These are phyloP conservation scores for Ophiostoma himal-ulmi DNA, from an alignment of 2,329 filamentous ascomycete genomes.

Conservation along the genomic window DNA sequence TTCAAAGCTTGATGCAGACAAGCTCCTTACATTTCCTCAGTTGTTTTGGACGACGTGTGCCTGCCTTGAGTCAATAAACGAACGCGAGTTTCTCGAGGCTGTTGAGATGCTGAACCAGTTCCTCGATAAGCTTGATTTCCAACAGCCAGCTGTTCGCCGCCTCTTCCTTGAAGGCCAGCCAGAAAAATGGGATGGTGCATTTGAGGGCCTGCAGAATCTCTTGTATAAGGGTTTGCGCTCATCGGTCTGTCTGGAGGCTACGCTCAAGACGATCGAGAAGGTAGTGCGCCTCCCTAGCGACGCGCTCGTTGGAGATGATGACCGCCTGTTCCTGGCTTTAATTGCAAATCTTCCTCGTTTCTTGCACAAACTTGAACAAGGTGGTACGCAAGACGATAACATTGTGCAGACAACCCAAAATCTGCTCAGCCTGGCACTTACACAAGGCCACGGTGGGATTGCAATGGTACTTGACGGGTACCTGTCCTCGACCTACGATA, in stretches of 20 bases:
- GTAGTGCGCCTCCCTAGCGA: conserved; percentile 75
- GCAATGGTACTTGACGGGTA: conserved; percentile 65
- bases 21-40: conserved; percentile 84
- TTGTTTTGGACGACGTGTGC: conserved; percentile 97
- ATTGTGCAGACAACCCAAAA: conserved; percentile 60
- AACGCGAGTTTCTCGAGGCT: conserved; percentile 87
- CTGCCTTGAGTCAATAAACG: conserved; percentile 93
- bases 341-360: conserved; percentile 89
- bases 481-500: conserved; percentile 59
- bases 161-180: conserved; percentile 74
- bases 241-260: conserved; percentile 70
- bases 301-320: conserved; percentile 73
- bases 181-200: conserved; percentile 78
- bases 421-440: conserved; percentile 66
- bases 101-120: conserved; percentile 86
- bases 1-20: conserved; percentile 69
- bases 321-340: conserved; percentile 75
- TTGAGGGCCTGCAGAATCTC: conserved; percentile 78
- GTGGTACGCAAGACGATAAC: conserved; percentile 42
- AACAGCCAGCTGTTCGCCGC: conserved; percentile 60
- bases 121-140: conserved; percentile 75
- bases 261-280: conserved; percentile 70
- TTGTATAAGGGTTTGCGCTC: conserved; percentile 91
- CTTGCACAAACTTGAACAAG: conserved; percentile 68
- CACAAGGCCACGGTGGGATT: conserved; percentile 62